Conservation (phyloP, 176 grass and related monocot species). For the Stipa capillata region DNA sequence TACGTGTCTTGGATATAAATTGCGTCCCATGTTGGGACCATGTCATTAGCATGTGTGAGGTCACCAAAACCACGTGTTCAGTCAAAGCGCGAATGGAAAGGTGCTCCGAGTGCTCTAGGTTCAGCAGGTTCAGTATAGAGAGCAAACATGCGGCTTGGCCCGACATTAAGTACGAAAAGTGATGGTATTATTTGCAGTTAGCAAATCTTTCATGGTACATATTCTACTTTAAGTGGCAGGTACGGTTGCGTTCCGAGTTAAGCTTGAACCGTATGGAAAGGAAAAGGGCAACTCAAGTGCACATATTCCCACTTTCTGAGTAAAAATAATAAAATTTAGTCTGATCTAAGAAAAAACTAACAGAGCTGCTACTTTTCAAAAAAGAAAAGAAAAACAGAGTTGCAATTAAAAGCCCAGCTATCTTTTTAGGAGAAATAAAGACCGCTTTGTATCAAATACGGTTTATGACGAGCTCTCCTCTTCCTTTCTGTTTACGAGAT, state of each 20-base stretch:
- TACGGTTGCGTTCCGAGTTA: background rate
- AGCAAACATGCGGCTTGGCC: background rate
- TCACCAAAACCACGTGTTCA: background rate
- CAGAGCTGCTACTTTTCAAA: too few relatives aligned
- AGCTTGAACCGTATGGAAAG: background rate
- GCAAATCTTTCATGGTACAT: background rate
- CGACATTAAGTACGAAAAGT: background rate
- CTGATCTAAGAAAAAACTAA: too few relatives aligned
- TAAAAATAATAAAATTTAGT: too few relatives aligned
- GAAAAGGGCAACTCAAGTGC: too few relatives aligned
- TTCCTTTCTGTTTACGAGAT: too few relatives aligned
- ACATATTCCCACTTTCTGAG: too few relatives aligned
- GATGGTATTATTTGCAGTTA: background rate
- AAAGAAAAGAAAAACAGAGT: too few relatives aligned
- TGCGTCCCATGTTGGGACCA: background rate
- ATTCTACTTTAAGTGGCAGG: background rate
- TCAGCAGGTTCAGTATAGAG: background rate
- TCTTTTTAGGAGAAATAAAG: too few relatives aligned
- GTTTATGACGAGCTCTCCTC: too few relatives aligned
- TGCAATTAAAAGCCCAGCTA: too few relatives aligned
- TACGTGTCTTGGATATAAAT: too few relatives aligned
- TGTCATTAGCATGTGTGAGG: background rate
- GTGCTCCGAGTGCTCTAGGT: background rate
- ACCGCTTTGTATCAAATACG: too few relatives aligned
- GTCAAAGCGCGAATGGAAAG: background rate